These are phyloP conservation scores for Scutellaria minor DNA, from an alignment of 257 asterid species.

Conservation along the genomic window DNA sequence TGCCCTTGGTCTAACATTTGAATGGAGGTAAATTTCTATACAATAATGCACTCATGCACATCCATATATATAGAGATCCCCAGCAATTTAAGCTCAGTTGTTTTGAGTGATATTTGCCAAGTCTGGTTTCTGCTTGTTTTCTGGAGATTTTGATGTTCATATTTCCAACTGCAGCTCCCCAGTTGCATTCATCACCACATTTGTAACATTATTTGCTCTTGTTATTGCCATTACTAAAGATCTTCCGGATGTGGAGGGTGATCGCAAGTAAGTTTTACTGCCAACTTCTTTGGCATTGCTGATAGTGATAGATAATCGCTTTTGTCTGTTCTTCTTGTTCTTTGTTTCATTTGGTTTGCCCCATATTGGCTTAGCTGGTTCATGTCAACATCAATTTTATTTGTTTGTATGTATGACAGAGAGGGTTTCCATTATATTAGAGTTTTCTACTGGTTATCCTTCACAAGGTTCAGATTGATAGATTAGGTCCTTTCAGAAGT, in stretches of 20 bases:
- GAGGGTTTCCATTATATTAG: not conserved
- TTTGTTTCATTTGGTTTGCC: conserved; percentile 20
- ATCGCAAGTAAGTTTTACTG: conserved; percentile 85
- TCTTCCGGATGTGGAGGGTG: conserved; percentile 99
- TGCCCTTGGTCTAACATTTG: conserved; percentile 88
- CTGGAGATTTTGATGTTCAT: conserved; percentile 18
- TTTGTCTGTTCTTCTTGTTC: conserved; percentile 22
- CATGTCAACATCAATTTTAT: conserved; percentile 2
- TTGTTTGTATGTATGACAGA: not conserved
- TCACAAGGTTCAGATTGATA: conserved; percentile 12
- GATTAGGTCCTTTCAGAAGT: conserved; percentile 21
- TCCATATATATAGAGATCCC: conserved; percentile 2
- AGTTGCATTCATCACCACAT: conserved; percentile 95
- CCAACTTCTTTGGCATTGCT: conserved; percentile 24
- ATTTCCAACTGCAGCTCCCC: conserved; percentile 73
- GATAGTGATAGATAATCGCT: conserved; percentile 26
- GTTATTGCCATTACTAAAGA: conserved; percentile 99
- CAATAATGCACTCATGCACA: not conserved
- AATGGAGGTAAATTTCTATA: conserved; percentile 75
- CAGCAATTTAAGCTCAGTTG: not conserved
- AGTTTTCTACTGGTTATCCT: not conserved
- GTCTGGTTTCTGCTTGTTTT: conserved; percentile 17
- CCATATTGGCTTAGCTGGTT: conserved; percentile 9
- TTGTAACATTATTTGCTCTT: conserved; percentile 90
- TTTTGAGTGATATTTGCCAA: not conserved